Evolutionary conservation across 768 basidiomycete genomes (phyloP).

Genomic region (Trametes meyenii): DNA sequence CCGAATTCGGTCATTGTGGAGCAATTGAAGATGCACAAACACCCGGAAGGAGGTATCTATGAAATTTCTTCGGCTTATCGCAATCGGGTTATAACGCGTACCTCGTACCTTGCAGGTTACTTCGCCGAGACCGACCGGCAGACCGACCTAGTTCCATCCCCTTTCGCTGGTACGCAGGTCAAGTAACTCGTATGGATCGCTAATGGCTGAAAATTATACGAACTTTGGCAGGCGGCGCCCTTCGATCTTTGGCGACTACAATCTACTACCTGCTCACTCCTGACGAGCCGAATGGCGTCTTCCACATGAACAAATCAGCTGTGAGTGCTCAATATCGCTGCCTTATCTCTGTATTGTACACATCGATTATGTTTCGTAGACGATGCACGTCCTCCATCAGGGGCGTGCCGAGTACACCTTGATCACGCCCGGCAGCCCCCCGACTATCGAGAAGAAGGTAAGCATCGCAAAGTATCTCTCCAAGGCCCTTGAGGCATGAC

Average conservation of each 20-base stretch:
- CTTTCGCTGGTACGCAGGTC: constrained; percentile 36
- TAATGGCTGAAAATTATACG: background rate
- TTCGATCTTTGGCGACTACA: constrained; percentile 43
- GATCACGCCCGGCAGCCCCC: constrained; percentile 39
- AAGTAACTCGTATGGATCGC: background rate
- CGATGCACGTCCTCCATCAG: constrained; percentile 53
- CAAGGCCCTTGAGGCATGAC: too few species aligned
- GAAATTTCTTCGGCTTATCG: background rate
- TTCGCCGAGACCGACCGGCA: constrained; percentile 41
- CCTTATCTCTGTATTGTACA: background rate
- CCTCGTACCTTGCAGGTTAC: constrained; percentile 31
- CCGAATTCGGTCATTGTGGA: constrained; percentile 33
- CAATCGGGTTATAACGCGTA: background rate
- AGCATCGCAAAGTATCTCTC: background rate
- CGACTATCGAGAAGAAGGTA: constrained; percentile 41
- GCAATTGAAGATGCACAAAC: constrained; percentile 32
- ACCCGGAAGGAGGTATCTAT: constrained; percentile 36
- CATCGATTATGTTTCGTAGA: constrained; percentile 35
- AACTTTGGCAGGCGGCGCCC: constrained; percentile 28
- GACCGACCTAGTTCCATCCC: constrained; percentile 33
- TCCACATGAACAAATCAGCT: constrained; percentile 53
- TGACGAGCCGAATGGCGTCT: constrained; percentile 42
- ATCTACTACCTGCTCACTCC: constrained; percentile 53
- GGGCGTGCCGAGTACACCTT: constrained; percentile 56
- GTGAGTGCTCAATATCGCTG: constrained; percentile 25